Base-by-base conservation (phyloP, 1,284 basidiomycete genomes). In the Sutorius eximius region DNA sequence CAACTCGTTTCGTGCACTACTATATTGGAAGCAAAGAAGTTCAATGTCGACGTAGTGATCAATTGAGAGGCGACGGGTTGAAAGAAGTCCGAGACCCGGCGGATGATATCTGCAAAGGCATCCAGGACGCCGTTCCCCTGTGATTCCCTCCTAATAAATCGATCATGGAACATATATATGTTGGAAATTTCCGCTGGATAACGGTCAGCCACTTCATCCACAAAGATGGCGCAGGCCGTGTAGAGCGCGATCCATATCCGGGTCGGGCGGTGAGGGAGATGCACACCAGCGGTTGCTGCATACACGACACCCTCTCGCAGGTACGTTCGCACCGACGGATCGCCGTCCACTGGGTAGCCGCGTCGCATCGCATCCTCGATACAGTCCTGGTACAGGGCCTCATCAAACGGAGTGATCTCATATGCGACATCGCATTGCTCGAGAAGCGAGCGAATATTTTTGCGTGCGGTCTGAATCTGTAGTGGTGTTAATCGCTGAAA, bases 211-310 rank as follows among this genome's bases (percentile, higher is more conserved):
- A 49, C 51, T 36, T 75, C 74, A 47, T 76, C 75, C 32, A 71
- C 44, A 33, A 54, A 73, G 43, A 66, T 59, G 12, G 57, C 45
- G 38, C 61, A 66, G 0, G 70, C 61, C 3, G 69, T 72, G 46
- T 63, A 73, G n/a, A 74, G 62, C 2, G 65, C 63, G 16, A 71
- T 68, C 61, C 67, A 66, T 44, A 66, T 55, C 40, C 61, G 60
- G 0, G 47, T 56, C 2, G 45, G 52, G 34, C 53, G 65, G 11
- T 52, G 45, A 5, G 43, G 50, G n/a, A 64, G 51, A 49, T 65
- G 62, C 3, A 3, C 36, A 2, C 55, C 54, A n/a, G 61, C 43
- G 5, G 47, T 64, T 13, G 55, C 55, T 12, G 53, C 58, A n/a
- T 66, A 67, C 12, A 47, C 30, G 32, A 67, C 61, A 0, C 63